Percentiles rank a stretch among this genome's conserved stretches.
These are phyloP conservation scores for Hyaloscypha finlandica DNA, from an alignment of 495 filamentous ascomycete species.

Conservation along the genomic window DNA sequence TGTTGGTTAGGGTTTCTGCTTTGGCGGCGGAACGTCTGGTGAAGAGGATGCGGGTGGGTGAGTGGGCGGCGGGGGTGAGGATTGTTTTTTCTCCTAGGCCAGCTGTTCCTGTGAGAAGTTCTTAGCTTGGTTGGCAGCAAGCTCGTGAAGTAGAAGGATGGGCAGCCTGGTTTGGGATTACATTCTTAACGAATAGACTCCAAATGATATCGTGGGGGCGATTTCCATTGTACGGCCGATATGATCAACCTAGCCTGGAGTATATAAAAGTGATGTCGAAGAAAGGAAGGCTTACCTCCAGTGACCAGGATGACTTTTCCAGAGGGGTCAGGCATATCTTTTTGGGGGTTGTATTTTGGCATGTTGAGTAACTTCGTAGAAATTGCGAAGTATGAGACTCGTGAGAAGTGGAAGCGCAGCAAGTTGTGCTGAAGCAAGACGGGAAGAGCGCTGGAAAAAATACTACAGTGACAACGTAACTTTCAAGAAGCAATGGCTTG, in stretches of 20 bases:
- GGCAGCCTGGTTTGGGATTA: too few relatives aligned
- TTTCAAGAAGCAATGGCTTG: neutral
- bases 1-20: slow-evolving; percentile 50
- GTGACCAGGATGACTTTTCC: slow-evolving; percentile 66
- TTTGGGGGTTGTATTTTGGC: slow-evolving; percentile 48
- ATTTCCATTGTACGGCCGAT: too few relatives aligned
- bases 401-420: too few relatives aligned
- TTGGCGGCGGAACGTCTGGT: slow-evolving; percentile 56
- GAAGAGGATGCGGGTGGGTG: slow-evolving; percentile 63
- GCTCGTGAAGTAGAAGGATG: neutral
- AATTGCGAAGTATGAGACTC: neutral
- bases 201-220: too few relatives aligned
- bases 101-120: slow-evolving; percentile 51
- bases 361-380: neutral
- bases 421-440: too few relatives aligned
- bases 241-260: too few relatives aligned
- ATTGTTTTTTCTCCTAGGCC: slow-evolving; percentile 68
- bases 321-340: slow-evolving; percentile 57
- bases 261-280: neutral
- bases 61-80: slow-evolving; percentile 60
- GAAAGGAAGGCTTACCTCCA: slow-evolving; percentile 48
- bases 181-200: too few relatives aligned
- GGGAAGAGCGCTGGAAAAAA: neutral
- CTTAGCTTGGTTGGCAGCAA: neutral
- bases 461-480: neutral